Percentiles rank a stretch among this genome's conserved stretches.
These are phyloP conservation scores for Fraxinus sp. DNA, from an alignment of 305 asterid genomes.

Conservation along the genomic window DNA sequence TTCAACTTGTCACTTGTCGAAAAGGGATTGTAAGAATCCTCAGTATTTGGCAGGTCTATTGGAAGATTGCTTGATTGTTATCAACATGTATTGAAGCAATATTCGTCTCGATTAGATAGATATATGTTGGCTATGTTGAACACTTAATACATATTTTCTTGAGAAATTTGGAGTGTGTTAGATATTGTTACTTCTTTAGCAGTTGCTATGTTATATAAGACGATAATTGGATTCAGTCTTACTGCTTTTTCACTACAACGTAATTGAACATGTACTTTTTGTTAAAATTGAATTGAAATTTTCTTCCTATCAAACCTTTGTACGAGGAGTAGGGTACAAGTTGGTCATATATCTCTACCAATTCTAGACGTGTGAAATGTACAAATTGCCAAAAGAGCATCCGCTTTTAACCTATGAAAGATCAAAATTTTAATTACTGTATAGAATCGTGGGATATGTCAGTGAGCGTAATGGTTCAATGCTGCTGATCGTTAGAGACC, in stretches of 20 bases:
- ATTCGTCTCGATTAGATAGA: not conserved
- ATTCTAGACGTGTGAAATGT: not conserved
- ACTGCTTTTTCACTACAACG: not conserved
- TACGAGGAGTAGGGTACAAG: not conserved
- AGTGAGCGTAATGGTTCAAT: not conserved
- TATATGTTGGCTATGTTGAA: not conserved
- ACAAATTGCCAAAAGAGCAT: not conserved
- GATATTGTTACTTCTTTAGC: not conserved
- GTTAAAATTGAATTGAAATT: not conserved
- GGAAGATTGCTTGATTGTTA: not conserved
- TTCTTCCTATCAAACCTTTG: not conserved
- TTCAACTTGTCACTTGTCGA: not conserved
- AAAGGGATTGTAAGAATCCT: not conserved
- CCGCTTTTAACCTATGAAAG: not conserved
- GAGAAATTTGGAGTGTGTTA: not conserved
- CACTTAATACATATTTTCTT: not conserved
- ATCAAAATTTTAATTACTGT: not conserved
- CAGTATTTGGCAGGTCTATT: not conserved
- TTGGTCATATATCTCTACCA: not conserved
- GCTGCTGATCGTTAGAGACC: not conserved
- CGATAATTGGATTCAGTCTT: not conserved
- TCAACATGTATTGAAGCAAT: not conserved
- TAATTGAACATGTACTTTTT: not conserved
- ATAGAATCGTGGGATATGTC: not conserved
- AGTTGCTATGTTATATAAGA: not conserved